These are phyloP conservation scores for Periconia sp. DNA, from an alignment of 2,329 filamentous ascomycete species.

Conservation along the genomic window DNA sequence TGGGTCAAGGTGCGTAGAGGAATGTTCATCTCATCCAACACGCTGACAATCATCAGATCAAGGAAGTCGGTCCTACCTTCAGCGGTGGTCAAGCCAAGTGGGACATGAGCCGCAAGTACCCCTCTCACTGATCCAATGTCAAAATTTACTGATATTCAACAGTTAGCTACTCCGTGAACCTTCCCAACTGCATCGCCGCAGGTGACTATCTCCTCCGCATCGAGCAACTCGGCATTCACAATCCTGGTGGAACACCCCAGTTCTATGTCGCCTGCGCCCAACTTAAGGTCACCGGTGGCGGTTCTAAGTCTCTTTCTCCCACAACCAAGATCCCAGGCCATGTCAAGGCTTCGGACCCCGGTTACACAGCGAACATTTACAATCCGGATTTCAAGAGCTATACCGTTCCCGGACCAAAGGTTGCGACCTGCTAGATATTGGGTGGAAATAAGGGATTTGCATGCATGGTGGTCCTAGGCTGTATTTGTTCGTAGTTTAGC, in stretches of 20 bases:
- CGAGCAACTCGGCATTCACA: constrained; percentile 57
- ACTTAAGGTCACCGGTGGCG: constrained; percentile 52
- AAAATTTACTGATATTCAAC: neutral
- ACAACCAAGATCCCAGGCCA: constrained; percentile 43
- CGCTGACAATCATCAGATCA: constrained; percentile 31
- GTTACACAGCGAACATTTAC: constrained; percentile 48
- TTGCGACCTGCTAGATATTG: constrained; percentile 40
- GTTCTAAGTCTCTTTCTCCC: constrained; percentile 28
- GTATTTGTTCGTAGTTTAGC: no score
- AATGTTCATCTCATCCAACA: neutral
- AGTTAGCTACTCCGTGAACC: constrained; percentile 44
- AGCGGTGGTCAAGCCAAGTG: constrained; percentile 37
- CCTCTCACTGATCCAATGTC: neutral
- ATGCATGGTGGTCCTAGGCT: no score
- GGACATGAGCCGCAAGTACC: constrained; percentile 38
- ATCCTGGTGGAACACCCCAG: constrained; percentile 40
- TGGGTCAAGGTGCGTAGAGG: constrained; percentile 34
- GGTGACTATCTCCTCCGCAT: constrained; percentile 57
- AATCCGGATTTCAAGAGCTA: constrained; percentile 43
- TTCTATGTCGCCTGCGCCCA: constrained; percentile 53
- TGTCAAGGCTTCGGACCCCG: constrained; percentile 40
- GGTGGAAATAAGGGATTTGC: neutral
- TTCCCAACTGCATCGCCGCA: constrained; percentile 50
- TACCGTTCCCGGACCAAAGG: constrained; percentile 43
- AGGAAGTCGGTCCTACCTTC: constrained; percentile 47